phyloP scores from a whole-genome alignment of 2,329 filamentous ascomycete species.

The Dothistroma septosporum region DNA sequence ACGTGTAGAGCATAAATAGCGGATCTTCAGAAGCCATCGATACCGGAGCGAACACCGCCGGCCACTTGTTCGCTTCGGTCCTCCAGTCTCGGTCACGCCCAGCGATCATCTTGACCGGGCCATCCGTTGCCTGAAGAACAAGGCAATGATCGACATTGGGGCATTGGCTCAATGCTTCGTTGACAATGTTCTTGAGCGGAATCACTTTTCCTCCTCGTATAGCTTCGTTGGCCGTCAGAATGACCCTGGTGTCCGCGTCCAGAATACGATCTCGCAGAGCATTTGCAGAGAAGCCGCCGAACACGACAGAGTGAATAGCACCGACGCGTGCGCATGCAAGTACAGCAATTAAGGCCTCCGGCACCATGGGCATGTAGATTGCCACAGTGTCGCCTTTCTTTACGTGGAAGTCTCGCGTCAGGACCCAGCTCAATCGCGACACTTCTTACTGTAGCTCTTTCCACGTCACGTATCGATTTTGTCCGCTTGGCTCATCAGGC shows the following conservation, averaged over 20 bases:
- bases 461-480: slow-evolving; percentile 89
- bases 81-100: slow-evolving; percentile 97
- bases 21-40: slow-evolving; percentile 90
- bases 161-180: slow-evolving; percentile 94
- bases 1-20: slow-evolving; percentile 95
- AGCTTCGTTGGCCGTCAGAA: slow-evolving; percentile 96
- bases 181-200: slow-evolving; percentile 97
- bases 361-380: slow-evolving; percentile 98
- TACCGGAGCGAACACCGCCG: slow-evolving; percentile 84
- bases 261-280: slow-evolving; percentile 92
- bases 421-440: slow-evolving; percentile 78
- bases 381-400: slow-evolving; percentile 96
- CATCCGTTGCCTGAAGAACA: slow-evolving; percentile 91
- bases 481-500: slow-evolving; percentile 38
- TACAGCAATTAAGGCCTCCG: slow-evolving; percentile 86
- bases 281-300: slow-evolving; percentile 95
- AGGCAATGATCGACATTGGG: slow-evolving; percentile 80
- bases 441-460: slow-evolving; percentile 90
- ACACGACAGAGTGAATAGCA: slow-evolving; percentile 94
- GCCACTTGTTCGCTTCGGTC: slow-evolving; percentile 96
- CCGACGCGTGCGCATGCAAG: slow-evolving; percentile 89
- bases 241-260: slow-evolving; percentile 83
- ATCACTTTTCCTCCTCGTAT: slow-evolving; percentile 97
- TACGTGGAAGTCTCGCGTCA: slow-evolving; percentile 86
- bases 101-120: slow-evolving; percentile 83